These are phyloP conservation scores for Mytilinidion resinicola DNA, from an alignment of 495 filamentous ascomycete species.

Conservation along the genomic window DNA sequence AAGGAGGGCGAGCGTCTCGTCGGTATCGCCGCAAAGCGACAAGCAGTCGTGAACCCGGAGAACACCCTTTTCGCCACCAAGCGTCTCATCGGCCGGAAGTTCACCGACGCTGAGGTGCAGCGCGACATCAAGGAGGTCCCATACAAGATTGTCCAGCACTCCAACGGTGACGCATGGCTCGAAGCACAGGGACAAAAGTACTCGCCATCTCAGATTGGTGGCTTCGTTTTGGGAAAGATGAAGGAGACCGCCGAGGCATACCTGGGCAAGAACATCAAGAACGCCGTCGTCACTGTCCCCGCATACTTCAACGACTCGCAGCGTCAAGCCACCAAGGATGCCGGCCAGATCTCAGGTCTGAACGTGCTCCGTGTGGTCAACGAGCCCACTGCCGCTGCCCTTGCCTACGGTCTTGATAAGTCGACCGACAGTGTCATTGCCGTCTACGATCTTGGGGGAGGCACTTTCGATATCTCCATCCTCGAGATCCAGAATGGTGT, in stretches of 20 bases:
- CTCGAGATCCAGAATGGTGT: slow-evolving; percentile 97
- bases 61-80: slow-evolving; percentile 99
- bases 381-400: slow-evolving; percentile 90
- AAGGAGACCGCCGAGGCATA: slow-evolving; percentile 95
- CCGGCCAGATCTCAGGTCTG: slow-evolving; percentile 89
- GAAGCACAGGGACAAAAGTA: slow-evolving; percentile 94
- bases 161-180: slow-evolving; percentile 97
- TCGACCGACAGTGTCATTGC: slow-evolving; percentile 84
- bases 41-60: slow-evolving; percentile 98
- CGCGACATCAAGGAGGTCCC: slow-evolving; percentile 97
- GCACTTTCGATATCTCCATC: slow-evolving; percentile 97
- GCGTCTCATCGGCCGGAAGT: slow-evolving; percentile 98
- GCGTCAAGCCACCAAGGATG: slow-evolving; percentile 96
- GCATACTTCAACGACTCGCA: slow-evolving; percentile 99
- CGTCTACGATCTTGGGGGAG: slow-evolving; percentile 96
- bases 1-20: slow-evolving; percentile 96
- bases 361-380: slow-evolving; percentile 97
- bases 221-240: slow-evolving; percentile 96
- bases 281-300: slow-evolving; percentile 92
- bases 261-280: slow-evolving; percentile 82
- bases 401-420: slow-evolving; percentile 95
- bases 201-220: slow-evolving; percentile 96
- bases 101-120: slow-evolving; percentile 92
- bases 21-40: slow-evolving; percentile 97
- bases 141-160: slow-evolving; percentile 98